These are phyloP conservation scores for Helianthus tuberosus DNA, from an alignment of 129 eudicot species.

Conservation along the genomic window DNA sequence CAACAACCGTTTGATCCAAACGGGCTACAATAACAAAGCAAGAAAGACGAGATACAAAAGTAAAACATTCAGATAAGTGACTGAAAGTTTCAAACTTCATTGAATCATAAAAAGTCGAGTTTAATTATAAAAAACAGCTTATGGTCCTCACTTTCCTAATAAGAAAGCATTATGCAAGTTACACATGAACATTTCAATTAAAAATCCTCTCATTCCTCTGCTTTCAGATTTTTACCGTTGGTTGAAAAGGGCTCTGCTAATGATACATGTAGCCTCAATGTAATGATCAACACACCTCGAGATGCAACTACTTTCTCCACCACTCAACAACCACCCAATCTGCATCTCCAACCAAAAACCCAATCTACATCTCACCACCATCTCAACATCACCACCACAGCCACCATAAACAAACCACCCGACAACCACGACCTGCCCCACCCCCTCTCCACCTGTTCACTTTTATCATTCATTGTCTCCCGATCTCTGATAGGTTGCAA, in stretches of 20 bases:
- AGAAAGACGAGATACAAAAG: not conserved
- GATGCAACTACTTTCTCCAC: constrained; percentile 87
- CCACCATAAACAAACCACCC: too few relatives aligned
- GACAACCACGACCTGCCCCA: too few relatives aligned
- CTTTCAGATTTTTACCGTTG: constrained; percentile 15
- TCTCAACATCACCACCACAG: too few relatives aligned
- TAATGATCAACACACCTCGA: constrained; percentile 81
- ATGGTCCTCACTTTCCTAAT: constrained; percentile 19
- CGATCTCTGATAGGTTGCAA: too few relatives aligned
- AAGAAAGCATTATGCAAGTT: constrained; percentile 28
- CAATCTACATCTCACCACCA: too few relatives aligned
- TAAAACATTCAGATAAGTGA: constrained; percentile 4
- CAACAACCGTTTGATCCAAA: constrained; percentile 5
- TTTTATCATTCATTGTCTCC: too few relatives aligned
- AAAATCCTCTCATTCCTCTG: constrained; percentile 4
- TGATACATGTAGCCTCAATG: constrained; percentile 67
- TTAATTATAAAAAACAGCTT: not conserved
- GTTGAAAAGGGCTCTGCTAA: constrained; percentile 61
- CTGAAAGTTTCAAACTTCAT: constrained; percentile 5
- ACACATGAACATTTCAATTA: constrained; percentile 12
- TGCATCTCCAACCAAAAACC: too few relatives aligned
- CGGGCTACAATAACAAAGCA: constrained; percentile 8
- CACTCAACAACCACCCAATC: constrained; percentile 39
- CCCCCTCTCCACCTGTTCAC: too few relatives aligned
- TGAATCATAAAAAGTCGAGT: constrained; percentile 1